phyloP scores from a whole-genome alignment of 345 rosid genomes.

The Populus ilicifolia region DNA sequence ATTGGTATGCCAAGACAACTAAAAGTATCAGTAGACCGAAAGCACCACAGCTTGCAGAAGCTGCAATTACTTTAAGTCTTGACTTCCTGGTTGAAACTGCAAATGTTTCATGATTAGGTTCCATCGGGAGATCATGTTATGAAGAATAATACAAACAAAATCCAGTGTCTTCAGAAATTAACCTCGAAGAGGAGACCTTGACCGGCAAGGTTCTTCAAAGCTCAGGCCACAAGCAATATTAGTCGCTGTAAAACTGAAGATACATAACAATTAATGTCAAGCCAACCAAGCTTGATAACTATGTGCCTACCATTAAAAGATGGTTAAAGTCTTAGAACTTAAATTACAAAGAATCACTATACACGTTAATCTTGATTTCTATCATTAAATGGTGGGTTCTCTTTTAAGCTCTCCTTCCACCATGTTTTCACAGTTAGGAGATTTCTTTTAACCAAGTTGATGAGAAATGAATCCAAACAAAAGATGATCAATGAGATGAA shows the following conservation, averaged over 20 bases:
- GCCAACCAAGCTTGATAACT: background rate
- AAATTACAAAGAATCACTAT: no score
- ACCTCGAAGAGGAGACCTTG: conserved; percentile 60
- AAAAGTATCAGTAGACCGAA: conserved; percentile 43
- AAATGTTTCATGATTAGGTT: conserved; percentile 4
- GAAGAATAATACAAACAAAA: background rate
- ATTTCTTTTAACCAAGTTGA: background rate
- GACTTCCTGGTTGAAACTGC: conserved; percentile 57
- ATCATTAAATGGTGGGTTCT: no score
- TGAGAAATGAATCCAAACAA: background rate
- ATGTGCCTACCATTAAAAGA: background rate
- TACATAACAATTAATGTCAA: background rate
- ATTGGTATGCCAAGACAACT: conserved; percentile 48
- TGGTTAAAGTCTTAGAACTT: background rate
- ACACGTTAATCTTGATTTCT: no score
- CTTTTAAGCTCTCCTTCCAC: no score
- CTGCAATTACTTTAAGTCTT: conserved; percentile 48
- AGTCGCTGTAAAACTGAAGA: conserved; percentile 67
- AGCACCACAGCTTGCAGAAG: conserved; percentile 55
- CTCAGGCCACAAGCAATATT: conserved; percentile 63
- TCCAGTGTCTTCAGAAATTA: background rate
- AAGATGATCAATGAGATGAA: background rate
- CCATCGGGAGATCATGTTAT: background rate
- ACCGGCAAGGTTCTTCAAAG: conserved; percentile 62
- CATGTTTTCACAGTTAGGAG: background rate